Conservation (phyloP, 2,329 filamentous ascomycete genomes). For the Xylaria multiplex region DNA sequence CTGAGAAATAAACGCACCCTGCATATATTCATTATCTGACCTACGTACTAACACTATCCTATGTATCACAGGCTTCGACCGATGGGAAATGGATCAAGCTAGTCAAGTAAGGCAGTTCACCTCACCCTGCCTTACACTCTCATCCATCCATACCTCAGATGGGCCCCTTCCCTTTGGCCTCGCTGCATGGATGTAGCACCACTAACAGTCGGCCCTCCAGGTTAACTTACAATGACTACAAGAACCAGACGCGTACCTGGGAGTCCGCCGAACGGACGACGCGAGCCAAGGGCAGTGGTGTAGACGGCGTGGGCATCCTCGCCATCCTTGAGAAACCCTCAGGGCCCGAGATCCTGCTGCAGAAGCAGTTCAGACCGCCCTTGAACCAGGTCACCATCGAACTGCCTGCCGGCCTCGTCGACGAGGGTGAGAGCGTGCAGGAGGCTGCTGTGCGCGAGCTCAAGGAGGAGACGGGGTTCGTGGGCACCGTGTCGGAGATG, state of each 20-base stretch:
- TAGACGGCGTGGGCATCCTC: constrained; percentile 79
- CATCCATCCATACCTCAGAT: not conserved
- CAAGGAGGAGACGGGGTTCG: constrained; percentile 73
- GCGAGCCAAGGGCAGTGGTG: constrained; percentile 67
- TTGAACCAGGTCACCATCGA: constrained; percentile 69
- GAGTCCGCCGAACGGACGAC: constrained; percentile 78
- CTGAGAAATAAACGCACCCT: not conserved
- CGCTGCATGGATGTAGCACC: not conserved
- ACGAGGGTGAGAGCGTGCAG: constrained; percentile 69
- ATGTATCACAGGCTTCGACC: constrained; percentile 53
- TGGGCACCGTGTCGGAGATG: constrained; percentile 63
- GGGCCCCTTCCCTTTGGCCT: not conserved
- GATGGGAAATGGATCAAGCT: constrained; percentile 71
- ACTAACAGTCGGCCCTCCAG: constrained; percentile 49
- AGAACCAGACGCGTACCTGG: constrained; percentile 70
- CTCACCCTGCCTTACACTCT: not conserved
- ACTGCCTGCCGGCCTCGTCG: constrained; percentile 71
- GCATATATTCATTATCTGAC: not conserved
- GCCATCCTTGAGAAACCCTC: constrained; percentile 69
- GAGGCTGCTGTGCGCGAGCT: constrained; percentile 71
- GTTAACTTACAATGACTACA: constrained; percentile 72
- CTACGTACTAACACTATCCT: constrained; percentile 12
- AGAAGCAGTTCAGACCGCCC: constrained; percentile 74
- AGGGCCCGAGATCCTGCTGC: constrained; percentile 68
- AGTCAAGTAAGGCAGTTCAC: constrained; percentile 59